Base-by-base conservation (phyloP, 164 flowering plant genomes). In the Euptelea pleiosperma region DNA sequence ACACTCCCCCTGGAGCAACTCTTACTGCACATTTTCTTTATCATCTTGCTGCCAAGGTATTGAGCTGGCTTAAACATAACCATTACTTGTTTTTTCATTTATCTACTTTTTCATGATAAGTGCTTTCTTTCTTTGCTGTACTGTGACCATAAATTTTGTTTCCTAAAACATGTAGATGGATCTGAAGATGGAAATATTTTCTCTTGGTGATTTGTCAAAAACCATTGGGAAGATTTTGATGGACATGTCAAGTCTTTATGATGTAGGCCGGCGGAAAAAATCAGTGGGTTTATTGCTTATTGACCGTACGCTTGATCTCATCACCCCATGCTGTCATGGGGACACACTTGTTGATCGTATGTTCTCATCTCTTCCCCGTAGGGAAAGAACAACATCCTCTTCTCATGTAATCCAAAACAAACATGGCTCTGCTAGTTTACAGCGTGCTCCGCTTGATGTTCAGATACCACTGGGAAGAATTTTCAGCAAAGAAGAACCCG, bases 171-270 rank as follows among this genome's bases (percentile, higher is more conserved):
- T 80, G 76, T 63, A 93, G 99, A 90, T 93, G 99, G 99, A 93
- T 75, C 74, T 93, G 75, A 93, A 93, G 69, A 52, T 90, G 81
- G 99, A 93, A 77, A 83, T 93, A 65, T 93, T 79, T 75, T 93
- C 99, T 45, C 65, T 88, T 57, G 99, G 99, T 35, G 85, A 81
- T 76, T 58, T 81, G 44, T 93, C 99, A 30, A 88, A 83, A 74
- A 68, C 74, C 40, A 77, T 93, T 52, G 99, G 99, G 64, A 90
- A 87, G 77, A 83, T 85, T 46, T 50, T 90, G 85, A 90, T 86
- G 39, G 96, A 85, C 76, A 93, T 93, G 99, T 93, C 99, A 61
- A 88, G 97, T 67, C 99, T 93, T 53, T 93, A 93, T 79, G 97
- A 93, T 69, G 99, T 93, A 37, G 99, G 97, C 36, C 86, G 97